Evolutionary conservation across 2,329 filamentous ascomycete species (phyloP).

Genomic region (Nigrospora oryzae): DNA sequence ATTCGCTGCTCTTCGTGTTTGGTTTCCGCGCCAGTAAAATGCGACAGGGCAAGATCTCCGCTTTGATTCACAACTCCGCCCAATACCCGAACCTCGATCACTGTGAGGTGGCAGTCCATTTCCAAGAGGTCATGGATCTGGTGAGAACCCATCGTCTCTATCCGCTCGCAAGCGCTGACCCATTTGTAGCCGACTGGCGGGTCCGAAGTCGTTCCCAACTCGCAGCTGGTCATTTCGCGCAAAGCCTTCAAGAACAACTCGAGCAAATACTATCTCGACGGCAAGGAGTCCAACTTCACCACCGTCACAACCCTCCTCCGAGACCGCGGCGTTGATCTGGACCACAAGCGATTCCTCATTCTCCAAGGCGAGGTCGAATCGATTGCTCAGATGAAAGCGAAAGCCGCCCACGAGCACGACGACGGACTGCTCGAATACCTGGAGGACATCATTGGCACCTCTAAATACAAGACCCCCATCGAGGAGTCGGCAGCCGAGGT

Average conservation of each 20-base stretch:
- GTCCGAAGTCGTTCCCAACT: conserved; percentile 71
- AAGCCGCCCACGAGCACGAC: conserved; percentile 89
- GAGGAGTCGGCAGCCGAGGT: conserved; percentile 88
- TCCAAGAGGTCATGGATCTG: conserved; percentile 88
- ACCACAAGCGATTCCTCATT: conserved; percentile 97
- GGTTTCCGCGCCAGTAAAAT: conserved; percentile 98
- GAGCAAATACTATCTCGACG: conserved; percentile 97
- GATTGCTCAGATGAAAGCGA: conserved; percentile 98
- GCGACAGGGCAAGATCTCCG: conserved; percentile 97
- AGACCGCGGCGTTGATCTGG: conserved; percentile 84
- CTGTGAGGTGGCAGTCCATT: conserved; percentile 95
- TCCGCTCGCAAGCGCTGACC: background rate
- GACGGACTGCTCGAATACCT: conserved; percentile 94
- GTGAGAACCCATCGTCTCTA: conserved; percentile 25
- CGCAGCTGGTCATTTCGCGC: conserved; percentile 79
- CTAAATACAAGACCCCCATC: conserved; percentile 95
- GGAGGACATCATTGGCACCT: conserved; percentile 97
- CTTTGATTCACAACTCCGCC: conserved; percentile 94
- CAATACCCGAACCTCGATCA: conserved; percentile 75
- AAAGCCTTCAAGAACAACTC: conserved; percentile 96
- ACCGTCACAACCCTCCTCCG: conserved; percentile 80
- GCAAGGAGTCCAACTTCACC: conserved; percentile 83
- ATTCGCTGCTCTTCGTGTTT: conserved; percentile 97
- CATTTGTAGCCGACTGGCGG: conserved; percentile 54
- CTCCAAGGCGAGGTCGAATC: conserved; percentile 97